A percentile compares a stretch with the other conserved stretches of the same genome.
These are phyloP conservation scores for Coleophoma cylindrospora DNA, from an alignment of 2,329 filamentous ascomycete species.

Conservation along the genomic window DNA sequence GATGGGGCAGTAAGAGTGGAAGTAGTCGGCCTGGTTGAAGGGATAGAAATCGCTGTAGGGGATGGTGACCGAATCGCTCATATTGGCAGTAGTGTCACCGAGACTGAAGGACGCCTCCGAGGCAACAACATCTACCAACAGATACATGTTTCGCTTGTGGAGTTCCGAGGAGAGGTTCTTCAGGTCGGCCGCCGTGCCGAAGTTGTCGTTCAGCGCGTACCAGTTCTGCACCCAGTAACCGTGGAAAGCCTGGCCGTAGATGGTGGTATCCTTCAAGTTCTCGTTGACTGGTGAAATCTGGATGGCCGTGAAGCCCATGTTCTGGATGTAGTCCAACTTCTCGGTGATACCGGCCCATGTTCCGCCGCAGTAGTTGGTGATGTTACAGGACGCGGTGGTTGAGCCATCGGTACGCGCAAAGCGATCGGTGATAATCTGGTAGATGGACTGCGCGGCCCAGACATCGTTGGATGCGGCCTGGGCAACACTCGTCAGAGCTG, in stretches of 20 bases:
- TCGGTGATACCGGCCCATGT: slow-evolving; percentile 40
- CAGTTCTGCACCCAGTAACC: slow-evolving; percentile 43
- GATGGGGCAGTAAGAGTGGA: slow-evolving; percentile 2
- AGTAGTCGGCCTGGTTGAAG: slow-evolving; percentile 18
- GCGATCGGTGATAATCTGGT: slow-evolving; percentile 36
- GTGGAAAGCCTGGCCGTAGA: slow-evolving; percentile 34
- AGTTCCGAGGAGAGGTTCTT: slow-evolving; percentile 35
- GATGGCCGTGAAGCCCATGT: slow-evolving; percentile 41
- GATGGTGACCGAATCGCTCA: slow-evolving; percentile 45
- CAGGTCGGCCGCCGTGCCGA: slow-evolving; percentile 38
- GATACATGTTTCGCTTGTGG: slow-evolving; percentile 38
- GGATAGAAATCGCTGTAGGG: slow-evolving; percentile 24
- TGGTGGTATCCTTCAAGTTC: slow-evolving; percentile 25
- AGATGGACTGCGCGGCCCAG: slow-evolving; percentile 25
- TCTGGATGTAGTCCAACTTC: slow-evolving; percentile 43
- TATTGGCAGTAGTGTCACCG: slow-evolving; percentile 40
- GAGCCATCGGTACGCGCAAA: slow-evolving; percentile 31
- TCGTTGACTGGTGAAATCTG: slow-evolving; percentile 30
- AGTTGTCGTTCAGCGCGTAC: slow-evolving; percentile 38
- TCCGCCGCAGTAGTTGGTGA: slow-evolving; percentile 36
- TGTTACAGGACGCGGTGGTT: background rate
- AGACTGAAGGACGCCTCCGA: slow-evolving; percentile 44
- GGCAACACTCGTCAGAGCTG: background rate
- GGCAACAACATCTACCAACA: slow-evolving; percentile 41
- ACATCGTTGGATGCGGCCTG: background rate